Evolutionary conservation across 495 filamentous ascomycete genomes (phyloP).

Genomic region (Penicillium subrubescens): DNA sequence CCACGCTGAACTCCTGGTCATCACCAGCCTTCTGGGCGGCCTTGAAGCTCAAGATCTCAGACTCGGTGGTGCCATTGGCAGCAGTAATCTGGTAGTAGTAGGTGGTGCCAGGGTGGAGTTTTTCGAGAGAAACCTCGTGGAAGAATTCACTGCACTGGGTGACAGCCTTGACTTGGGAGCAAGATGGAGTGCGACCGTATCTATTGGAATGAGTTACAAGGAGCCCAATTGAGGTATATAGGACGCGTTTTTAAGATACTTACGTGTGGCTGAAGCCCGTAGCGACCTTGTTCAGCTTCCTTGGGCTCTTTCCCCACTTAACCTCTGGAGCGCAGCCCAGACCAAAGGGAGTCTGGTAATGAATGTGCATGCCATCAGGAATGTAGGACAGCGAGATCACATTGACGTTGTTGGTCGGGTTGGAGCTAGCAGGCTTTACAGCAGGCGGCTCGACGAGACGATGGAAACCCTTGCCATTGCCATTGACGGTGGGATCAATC

Average conservation of each 20-base stretch:
- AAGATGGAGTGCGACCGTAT: slow-evolving; percentile 55
- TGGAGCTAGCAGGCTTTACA: slow-evolving; percentile 41
- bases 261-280: slow-evolving; percentile 42
- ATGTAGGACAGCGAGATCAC: slow-evolving; percentile 54
- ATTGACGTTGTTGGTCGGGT: slow-evolving; percentile 56
- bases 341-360: slow-evolving; percentile 58
- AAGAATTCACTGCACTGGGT: slow-evolving; percentile 56
- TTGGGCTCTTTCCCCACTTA: slow-evolving; percentile 39
- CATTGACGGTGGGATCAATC: slow-evolving; percentile 52
- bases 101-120: slow-evolving; percentile 42
- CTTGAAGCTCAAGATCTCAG: slow-evolving; percentile 43
- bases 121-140: slow-evolving; percentile 44
- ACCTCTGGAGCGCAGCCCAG: slow-evolving; percentile 43
- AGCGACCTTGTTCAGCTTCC: slow-evolving; percentile 32
- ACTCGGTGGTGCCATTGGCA: slow-evolving; percentile 48
- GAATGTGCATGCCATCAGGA: slow-evolving; percentile 52
- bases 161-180: slow-evolving; percentile 43
- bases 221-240: background rate
- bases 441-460: slow-evolving; percentile 58
- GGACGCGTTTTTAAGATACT: background rate
- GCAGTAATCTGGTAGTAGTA: slow-evolving; percentile 51
- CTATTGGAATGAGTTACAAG: slow-evolving; percentile 22
- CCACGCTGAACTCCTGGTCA: slow-evolving; percentile 31
- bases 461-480: slow-evolving; percentile 55
- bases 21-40: slow-evolving; percentile 46